Base-by-base conservation (phyloP, 768 basidiomycete species). In the Astraeus odoratus region DNA sequence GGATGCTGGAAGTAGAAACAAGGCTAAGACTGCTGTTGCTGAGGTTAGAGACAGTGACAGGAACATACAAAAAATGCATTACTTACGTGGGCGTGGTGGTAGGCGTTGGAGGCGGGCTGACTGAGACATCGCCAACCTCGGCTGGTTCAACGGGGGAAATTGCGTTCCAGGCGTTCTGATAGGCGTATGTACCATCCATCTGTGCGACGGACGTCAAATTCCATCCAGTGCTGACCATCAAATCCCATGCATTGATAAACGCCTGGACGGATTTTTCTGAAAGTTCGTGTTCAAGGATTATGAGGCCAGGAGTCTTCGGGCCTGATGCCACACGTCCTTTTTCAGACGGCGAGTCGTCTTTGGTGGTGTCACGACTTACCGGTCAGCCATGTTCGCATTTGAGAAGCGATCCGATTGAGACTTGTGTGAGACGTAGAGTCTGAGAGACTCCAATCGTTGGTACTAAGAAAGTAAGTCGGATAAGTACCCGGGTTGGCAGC, bases 271-370 rank as follows among this genome's bases (percentile, higher is more conserved):
- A 69, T 51, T 68, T 59, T 34, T 76, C 65, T 25, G 72, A 74
- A 19, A 83, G 67, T 65, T 96, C 93, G 63, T 97, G 94, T 60
- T 95, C 85, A 47, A 96, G 74, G 44, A 89, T 71, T 49, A 90
- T 71, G 19, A 94, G 74, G 26, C 94, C 94, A 3, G 88, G 83
- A 8, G 63, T 67, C 61, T 91, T 90, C 39, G 85, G 67, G 24
- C 81, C 85, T 69, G 58, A 19, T 3, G 13, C 7, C 15, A 27
- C n/a, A n/a, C 26, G 47, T 16, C 30, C 18, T 4, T 44, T 24
- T 30, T 43, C 9, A 19, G 24, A 19, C 3, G 33, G 42, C 29
- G 15, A 45, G 33, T 5, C 23, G 27, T n/a, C 45, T 37, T 15
- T 3, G 33, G 41, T 13, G n/a, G 27, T 33, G 10, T 15, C 20